phyloP scores from a whole-genome alignment of 306 rosid species.

The Citrullus colocynthis region DNA sequence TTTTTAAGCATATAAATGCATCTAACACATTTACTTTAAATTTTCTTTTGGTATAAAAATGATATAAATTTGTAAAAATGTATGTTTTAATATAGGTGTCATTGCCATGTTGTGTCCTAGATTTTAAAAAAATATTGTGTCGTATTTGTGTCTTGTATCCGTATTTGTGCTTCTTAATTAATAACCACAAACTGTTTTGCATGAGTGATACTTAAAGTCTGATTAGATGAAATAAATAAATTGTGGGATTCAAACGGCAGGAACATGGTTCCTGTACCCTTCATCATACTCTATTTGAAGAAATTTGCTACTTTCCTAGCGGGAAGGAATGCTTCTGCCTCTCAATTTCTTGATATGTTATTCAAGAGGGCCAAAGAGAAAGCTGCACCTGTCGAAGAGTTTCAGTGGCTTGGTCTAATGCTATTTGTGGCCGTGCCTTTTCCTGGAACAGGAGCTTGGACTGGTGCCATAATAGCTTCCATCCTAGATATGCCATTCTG shows the following conservation, averaged over 20 bases:
- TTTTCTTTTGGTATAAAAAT: too few relatives aligned
- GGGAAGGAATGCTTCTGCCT: conserved; percentile 42
- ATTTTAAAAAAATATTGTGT: too few relatives aligned
- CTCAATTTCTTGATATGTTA: conserved; percentile 47
- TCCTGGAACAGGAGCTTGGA: conserved; percentile 98
- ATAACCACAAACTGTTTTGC: not conserved
- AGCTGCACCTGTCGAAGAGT: conserved; percentile 90
- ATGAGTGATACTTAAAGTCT: not conserved
- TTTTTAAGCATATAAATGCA: too few relatives aligned
- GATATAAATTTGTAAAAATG: too few relatives aligned
- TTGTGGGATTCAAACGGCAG: conserved; percentile 24
- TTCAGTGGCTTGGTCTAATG: conserved; percentile 96
- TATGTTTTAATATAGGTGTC: too few relatives aligned
- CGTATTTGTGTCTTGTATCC: too few relatives aligned
- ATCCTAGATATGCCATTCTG: conserved; percentile 93
- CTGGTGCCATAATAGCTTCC: conserved; percentile 80
- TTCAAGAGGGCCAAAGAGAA: conserved; percentile 71
- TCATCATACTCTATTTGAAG: conserved; percentile 71
- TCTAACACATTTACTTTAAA: too few relatives aligned
- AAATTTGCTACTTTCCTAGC: conserved; percentile 59
- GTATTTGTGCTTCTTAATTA: too few relatives aligned
- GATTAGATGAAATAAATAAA: not conserved
- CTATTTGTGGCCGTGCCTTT: conserved; percentile 93
- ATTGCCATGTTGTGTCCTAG: too few relatives aligned
- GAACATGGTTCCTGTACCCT: conserved; percentile 93